Percentiles rank a stretch among this genome's conserved stretches.
phyloP scores from a whole-genome alignment of 305 asterid species.

The Rubia peregrina region DNA sequence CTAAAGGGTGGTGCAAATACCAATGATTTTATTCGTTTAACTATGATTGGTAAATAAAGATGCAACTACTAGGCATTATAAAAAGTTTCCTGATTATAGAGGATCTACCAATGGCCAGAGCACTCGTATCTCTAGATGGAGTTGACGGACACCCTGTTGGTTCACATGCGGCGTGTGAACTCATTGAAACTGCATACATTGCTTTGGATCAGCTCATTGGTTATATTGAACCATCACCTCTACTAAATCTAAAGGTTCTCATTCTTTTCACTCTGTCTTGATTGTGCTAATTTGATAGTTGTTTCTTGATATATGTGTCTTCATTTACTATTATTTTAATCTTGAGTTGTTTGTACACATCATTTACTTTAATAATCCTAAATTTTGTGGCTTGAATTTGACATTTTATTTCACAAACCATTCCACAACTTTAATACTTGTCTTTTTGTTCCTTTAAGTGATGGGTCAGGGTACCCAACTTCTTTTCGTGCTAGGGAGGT shows the following conservation, averaged over 20 bases:
- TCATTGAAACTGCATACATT: slow-evolving; percentile 90
- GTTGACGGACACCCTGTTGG: slow-evolving; percentile 96
- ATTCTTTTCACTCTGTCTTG: slow-evolving; percentile 10
- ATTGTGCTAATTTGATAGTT: background rate
- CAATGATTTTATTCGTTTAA: too few species aligned
- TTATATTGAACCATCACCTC: too few species aligned
- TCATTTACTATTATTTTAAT: background rate
- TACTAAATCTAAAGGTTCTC: slow-evolving; percentile 70
- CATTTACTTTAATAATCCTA: background rate
- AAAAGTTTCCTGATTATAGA: too few species aligned
- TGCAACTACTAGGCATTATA: too few species aligned
- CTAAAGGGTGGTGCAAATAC: too few species aligned
- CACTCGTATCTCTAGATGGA: too few species aligned
- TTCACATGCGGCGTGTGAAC: too few species aligned
- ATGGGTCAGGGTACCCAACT: too few species aligned
- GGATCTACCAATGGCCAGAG: too few species aligned
- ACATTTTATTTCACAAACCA: background rate
- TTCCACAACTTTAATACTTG: background rate
- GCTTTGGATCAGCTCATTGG: slow-evolving; percentile 96
- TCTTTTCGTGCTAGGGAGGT: too few species aligned
- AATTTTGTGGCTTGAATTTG: background rate
- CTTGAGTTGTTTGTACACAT: slow-evolving; percentile 1
- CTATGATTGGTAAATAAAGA: too few species aligned
- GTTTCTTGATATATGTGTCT: background rate
- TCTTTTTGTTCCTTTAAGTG: background rate